Evolutionary conservation across 805 yeast genomes (phyloP), one percentile per base, ranked within the genome.

Genomic region (Ogataea trehaloabstinens): DNA sequence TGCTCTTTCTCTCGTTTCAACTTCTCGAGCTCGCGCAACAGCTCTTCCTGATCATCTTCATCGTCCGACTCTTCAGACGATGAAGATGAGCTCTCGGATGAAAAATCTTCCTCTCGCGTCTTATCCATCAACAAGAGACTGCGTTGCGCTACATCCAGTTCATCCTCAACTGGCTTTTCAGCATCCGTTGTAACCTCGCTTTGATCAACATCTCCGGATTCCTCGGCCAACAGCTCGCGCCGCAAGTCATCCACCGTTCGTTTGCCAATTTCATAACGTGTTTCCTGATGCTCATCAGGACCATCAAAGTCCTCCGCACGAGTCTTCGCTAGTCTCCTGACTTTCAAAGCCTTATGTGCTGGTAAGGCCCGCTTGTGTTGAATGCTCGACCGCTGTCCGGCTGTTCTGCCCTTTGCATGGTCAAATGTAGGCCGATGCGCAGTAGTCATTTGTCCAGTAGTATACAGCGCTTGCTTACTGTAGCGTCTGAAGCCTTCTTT

Each of bases 381-480:
- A 7, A 74, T 77, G 3, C 71, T 50, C 0, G 82, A 75, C 57
- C 42, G 58, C 50, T 39, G 45, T 6, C 64, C 64, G 34, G 69
- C 64, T 1, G 64, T 63, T 35, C 74, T 77, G 37, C 81, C 80
- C 50, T 77, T 70, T 15, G 84, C 83, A 34, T 74, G 74, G 46
- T 80, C 86, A 45, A 81, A 70, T 5, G 85, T 81, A 0, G 86
- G 85, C 54, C 83, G 71, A 52, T 79, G 85, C 7, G 85, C 83
- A 3, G 85, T 76, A 0, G 86, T 78, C 87, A 81, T 80, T 16
- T 11, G 7, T 27, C 16, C 30, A 22, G 25, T 18, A 28, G 17
- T 12, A 35, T 11, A 19, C 24, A 19, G 24, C 10, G 11, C n/a
- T 37, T n/a, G n/a, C n/a, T n/a, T n/a, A n/a, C n/a, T n/a, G n/a